Evolutionary conservation across 2,329 filamentous ascomycete genomes (phyloP), one percentile per base, ranked within the genome.

Genomic region (Aspergillus felis): DNA sequence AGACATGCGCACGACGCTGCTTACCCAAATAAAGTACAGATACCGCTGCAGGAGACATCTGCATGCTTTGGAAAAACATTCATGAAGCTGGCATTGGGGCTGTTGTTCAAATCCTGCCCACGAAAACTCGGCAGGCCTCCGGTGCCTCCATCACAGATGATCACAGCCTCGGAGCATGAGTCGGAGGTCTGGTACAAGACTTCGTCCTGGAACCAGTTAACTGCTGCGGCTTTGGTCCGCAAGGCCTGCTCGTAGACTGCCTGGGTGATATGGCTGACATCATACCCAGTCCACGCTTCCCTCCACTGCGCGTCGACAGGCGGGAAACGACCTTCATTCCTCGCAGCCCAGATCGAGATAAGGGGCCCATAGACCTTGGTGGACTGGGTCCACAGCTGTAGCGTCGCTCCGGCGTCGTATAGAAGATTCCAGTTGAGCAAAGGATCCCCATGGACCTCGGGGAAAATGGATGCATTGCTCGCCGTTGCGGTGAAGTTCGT

Each of bases 81-180:
- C 3, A 62, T 42, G 22, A 55, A 56, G 1, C 51, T 61, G 1
- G 60, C 58, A 50, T 60, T 60, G 5, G 60, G 58, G 1, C 54
- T 24, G 14, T 59, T 35, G 22, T 61, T 59, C 9, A 61, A 59
- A 7, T 22, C 32, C 20, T 52, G 14, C 22, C 61, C 61, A 10
- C 61, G 61, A 29, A 55, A 62, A 24, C 56, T 61, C 14, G 61
- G 59, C 3, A 61, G n/a, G 1, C 61, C 61, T 3, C 71, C 71
- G 6, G 68, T 61, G 14, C 59, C 60, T 17, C 56, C 54, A 25
- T 65, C 59, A 51, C 71, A 73, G 6, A 73, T 32, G 12, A 73
- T 54, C 25, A 72, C 20, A 4, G 63, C 56, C 1, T 67, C 63
- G 5, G 68, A 71, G 61, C 71, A 73, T 7, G 64, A 57, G 1